These are phyloP conservation scores for Gymnopilus junonius DNA, from an alignment of 768 basidiomycete species.

Conservation along the genomic window DNA sequence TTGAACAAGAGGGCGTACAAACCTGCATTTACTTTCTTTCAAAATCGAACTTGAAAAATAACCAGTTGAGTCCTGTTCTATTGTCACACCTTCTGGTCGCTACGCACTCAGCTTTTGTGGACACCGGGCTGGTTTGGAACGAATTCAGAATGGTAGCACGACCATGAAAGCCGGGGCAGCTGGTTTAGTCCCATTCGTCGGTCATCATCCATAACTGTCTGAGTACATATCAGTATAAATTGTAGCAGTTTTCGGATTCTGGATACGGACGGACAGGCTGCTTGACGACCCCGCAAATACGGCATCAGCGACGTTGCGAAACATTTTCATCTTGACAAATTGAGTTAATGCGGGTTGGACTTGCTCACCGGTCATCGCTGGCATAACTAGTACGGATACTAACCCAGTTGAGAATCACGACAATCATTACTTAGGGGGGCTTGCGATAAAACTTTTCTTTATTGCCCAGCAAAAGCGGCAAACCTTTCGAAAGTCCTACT, in stretches of 20 bases:
- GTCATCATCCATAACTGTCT: constrained; percentile 8
- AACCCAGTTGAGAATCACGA: constrained; percentile 14
- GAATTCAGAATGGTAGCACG: constrained; percentile 7
- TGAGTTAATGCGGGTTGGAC: constrained; percentile 26
- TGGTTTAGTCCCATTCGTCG: constrained; percentile 13
- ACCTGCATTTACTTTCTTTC: background rate
- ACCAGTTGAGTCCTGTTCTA: background rate
- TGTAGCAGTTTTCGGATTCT: constrained; percentile 10
- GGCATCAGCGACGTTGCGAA: constrained; percentile 20
- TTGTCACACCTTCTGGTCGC: background rate
- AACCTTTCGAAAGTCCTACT: constrained; percentile 13
- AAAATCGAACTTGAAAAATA: background rate
- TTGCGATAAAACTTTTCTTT: constrained; percentile 1
- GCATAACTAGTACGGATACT: constrained; percentile 17
- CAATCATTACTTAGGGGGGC: constrained; percentile 1
- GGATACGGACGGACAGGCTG: constrained; percentile 23
- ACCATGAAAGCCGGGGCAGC: constrained; percentile 10
- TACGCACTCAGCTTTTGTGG: constrained; percentile 3
- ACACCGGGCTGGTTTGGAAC: background rate
- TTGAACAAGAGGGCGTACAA: background rate
- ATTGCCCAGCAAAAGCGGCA: constrained; percentile 9
- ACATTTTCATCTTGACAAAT: constrained; percentile 22
- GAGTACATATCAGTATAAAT: constrained; percentile 21
- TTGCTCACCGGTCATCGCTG: constrained; percentile 6
- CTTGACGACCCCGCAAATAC: constrained; percentile 23